Conservation (phyloP, 78 protist species). For the Dictyostelium purpureum region DNA sequence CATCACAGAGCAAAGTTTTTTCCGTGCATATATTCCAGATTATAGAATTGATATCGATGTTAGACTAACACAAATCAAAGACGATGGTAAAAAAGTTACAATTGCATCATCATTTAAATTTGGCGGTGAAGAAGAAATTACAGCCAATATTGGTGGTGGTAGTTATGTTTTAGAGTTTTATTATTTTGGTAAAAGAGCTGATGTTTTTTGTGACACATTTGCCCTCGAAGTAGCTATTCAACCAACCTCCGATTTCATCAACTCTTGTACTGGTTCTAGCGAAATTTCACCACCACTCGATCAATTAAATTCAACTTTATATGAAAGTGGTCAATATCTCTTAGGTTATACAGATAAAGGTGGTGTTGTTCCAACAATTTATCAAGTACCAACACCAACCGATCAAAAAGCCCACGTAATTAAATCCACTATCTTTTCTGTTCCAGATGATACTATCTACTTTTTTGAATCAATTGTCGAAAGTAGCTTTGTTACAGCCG, state of each 20-base stretch:
- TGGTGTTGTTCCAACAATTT: too few species aligned
- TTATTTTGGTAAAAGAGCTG: slow-evolving; percentile 50
- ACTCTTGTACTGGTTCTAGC: not conserved
- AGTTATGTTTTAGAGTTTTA: not conserved
- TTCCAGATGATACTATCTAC: slow-evolving; percentile 14
- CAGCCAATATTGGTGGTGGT: slow-evolving; percentile 9
- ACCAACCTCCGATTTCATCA: not conserved
- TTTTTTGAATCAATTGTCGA: not conserved
- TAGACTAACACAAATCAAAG: not conserved
- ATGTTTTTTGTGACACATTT: slow-evolving; percentile 54
- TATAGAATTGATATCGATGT: slow-evolving; percentile 69
- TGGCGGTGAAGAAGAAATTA: slow-evolving; percentile 64
- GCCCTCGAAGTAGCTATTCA: slow-evolving; percentile 40
- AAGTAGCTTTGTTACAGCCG: not conserved
- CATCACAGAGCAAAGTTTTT: not conserved
- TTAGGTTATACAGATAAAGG: not conserved
- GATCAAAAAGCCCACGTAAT: not conserved
- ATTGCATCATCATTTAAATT: slow-evolving; percentile 18
- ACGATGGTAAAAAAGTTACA: not conserved
- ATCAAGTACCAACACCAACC: not conserved
- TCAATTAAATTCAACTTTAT: not conserved
- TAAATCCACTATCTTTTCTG: not conserved
- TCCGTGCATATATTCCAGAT: slow-evolving; percentile 42
- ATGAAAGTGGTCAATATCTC: not conserved
- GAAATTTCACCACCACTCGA: not conserved